Conservation (phyloP, 2,329 filamentous ascomycete species). For the Exophiala sideris region DNA sequence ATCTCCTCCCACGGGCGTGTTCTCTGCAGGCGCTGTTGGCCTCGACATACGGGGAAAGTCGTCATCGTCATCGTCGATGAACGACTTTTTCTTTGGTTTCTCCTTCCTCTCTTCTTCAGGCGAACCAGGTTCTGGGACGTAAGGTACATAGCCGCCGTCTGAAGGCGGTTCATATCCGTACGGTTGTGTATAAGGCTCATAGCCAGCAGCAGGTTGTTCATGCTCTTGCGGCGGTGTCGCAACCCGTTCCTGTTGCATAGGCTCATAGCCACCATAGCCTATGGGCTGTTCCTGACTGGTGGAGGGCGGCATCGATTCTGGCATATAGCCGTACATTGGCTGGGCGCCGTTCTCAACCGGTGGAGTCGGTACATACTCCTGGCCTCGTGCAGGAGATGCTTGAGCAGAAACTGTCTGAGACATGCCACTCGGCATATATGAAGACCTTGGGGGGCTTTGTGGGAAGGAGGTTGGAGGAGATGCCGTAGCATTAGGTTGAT, state of each 20-base stretch:
- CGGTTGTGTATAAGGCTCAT: conserved; percentile 37
- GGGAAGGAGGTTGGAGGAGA: conserved; percentile 22
- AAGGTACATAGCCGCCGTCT: conserved; percentile 32
- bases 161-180: conserved; percentile 35
- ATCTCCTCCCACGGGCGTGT: not conserved
- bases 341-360: conserved; percentile 17
- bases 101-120: conserved; percentile 51
- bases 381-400: conserved; percentile 16
- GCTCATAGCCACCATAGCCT: conserved; percentile 14
- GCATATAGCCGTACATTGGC: conserved; percentile 12
- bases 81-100: conserved; percentile 69
- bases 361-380: conserved; percentile 28
- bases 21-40: not conserved
- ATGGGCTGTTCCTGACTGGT: conserved; percentile 2
- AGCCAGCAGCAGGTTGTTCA: conserved; percentile 24
- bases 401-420: conserved; percentile 41
- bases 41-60: conserved; percentile 13
- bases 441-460: conserved; percentile 22
- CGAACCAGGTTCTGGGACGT: conserved; percentile 47
- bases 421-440: conserved; percentile 29
- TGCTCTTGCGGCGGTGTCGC: not conserved
- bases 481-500: conserved; percentile 28
- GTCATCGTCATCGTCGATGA: conserved; percentile 69
- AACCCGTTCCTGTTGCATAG: not conserved
- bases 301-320: conserved; percentile 1